Base-by-base conservation (phyloP, 768 basidiomycete genomes). In the Tricholoma sp. region DNA sequence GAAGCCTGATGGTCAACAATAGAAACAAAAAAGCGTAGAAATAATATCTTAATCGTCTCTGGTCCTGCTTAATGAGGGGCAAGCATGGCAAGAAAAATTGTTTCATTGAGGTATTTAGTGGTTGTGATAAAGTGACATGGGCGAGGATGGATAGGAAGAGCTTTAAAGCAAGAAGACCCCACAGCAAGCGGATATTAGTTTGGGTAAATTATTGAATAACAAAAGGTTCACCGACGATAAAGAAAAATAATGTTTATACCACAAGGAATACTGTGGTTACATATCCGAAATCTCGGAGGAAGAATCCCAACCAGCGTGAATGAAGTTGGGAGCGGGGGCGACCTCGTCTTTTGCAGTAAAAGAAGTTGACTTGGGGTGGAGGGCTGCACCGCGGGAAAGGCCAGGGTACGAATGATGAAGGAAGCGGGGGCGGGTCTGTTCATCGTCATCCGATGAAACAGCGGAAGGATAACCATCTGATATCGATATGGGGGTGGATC, bases 1-100 rank as follows among this genome's bases (percentile, higher is more conserved):
- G 66, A 93, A 93, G 68, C 82, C 91, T 8, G 90, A 93, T 51
- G 89, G 88, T 16, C 75, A 72, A 52, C 76, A 78, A 67, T 79
- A 74, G 67, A 63, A 47, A 22, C 50, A 47, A 24, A 31, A 43
- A 45, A 49, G 24, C n/a, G 56, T 51, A 46, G 39, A 43, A 16
- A 51, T 37, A 32, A 34, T 43, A 53, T 54, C 37, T 53, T 43
- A 41, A 16, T 9, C 4, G 27, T 50, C 27, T 50, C 18, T 29
- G 18, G 24, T 29, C 46, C 27, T 11, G 19, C 18, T 11, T 12
- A 22, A 12, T 19, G 7, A 24, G 21, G 46, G 16, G 3, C 14
- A 31, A 50, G 3, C n/a, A 31, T 18, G n/a, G 31, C 47, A 50
- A 50, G 47, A 50, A 50, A 49, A 31, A n/a, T 47, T 16, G 47